Conservation (phyloP, 768 basidiomycete genomes). For the Termitomyces titanicus region DNA sequence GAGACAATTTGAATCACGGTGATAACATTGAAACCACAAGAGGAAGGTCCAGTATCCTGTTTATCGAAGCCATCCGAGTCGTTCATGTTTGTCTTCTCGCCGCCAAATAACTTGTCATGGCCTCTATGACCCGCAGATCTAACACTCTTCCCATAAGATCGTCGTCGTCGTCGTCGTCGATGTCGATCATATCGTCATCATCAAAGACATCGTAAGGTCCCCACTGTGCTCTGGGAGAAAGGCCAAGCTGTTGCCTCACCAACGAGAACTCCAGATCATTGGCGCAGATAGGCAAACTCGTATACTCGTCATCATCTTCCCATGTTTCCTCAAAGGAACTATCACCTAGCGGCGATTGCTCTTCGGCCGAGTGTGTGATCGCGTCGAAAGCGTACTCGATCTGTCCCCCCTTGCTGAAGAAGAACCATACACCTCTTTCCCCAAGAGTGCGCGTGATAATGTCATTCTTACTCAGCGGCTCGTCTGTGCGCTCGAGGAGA, state of each 20-base stretch:
- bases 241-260: slow-evolving; percentile 22
- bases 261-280: slow-evolving; percentile 27
- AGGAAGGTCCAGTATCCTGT: too few species aligned
- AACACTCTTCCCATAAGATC: not conserved
- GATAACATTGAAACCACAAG: too few species aligned
- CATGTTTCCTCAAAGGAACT: slow-evolving; percentile 15
- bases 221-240: slow-evolving; percentile 16
- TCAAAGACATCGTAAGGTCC: slow-evolving; percentile 4
- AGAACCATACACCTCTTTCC: slow-evolving; percentile 5
- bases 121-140: not conserved
- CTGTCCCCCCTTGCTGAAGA: slow-evolving; percentile 23
- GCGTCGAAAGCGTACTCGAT: slow-evolving; percentile 25
- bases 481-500: slow-evolving; percentile 10
- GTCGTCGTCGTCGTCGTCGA: not conserved
- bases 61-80: too few species aligned
- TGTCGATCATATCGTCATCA: not conserved
- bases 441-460: not conserved
- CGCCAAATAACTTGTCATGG: not conserved
- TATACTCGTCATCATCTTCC: slow-evolving; percentile 16
- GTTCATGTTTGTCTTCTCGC: not conserved
- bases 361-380: slow-evolving; percentile 18
- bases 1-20: too few species aligned
- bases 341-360: slow-evolving; percentile 21
- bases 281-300: slow-evolving; percentile 13
- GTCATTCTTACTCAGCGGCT: not conserved